Base-by-base conservation (phyloP, 2,329 filamentous ascomycete genomes). In the Nemania serpens region DNA sequence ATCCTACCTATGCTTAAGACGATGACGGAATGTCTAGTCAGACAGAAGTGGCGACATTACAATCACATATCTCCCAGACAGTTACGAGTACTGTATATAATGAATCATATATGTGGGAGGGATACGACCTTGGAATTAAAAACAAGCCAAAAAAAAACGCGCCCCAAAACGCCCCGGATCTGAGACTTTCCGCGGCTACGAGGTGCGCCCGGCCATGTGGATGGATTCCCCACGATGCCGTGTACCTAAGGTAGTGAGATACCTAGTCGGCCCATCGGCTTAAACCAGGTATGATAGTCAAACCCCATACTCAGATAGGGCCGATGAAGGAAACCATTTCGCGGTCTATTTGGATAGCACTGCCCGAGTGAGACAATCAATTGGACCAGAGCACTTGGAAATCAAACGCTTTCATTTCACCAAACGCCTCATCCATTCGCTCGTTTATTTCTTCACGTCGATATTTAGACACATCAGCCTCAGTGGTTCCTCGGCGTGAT, bases 141-240 rank as follows among this genome's bases (percentile, higher is more conserved):
- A 46, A 36, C 42, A 33, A 34, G 49, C n/a, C 13, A 52, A 41
- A 29, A 29, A 29, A 29, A 29, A 29, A 29, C 3, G 7, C 3
- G 7, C 3, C 4, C 25, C 25, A 29, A 29, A 29, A 29, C 25
- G 25, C 25, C 4, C 3, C 34, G 33, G 29, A 47, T 25, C 29
- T 42, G 50, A 62, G 47, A 41, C 34, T 29, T 45, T 43, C 36
- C 41, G 42, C 25, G 51, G 50, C 43, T 43, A 29, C 29, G 33
- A 29, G 43, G 22, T 17, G 6, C 55, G 48, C 57, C 57, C 45
- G 48, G 56, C 57, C 60, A 63, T 63, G 55, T 63, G 61, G 61
- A 57, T 60, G 61, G 60, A 60, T 63, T 56, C 51, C 48, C 42
- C 25, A 7, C 25, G 25, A 48, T 34, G 37, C 53, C 43, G 61